A percentile compares a stretch with the other conserved stretches of the same genome.
phyloP scores from a whole-genome alignment of 2,329 filamentous ascomycete genomes.

The Trichophyton simii region DNA sequence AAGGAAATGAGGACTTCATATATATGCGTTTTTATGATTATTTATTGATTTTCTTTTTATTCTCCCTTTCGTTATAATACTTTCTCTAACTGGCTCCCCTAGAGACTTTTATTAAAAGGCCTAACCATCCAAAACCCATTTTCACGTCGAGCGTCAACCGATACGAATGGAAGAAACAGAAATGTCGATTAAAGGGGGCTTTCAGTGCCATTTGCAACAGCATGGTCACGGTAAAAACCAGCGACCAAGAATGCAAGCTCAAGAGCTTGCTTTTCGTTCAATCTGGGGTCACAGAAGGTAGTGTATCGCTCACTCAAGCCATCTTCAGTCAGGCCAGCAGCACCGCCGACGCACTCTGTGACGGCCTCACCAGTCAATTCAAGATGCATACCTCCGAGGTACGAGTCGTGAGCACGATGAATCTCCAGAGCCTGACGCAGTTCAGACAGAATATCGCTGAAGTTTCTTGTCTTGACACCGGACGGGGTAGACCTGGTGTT shows the following conservation, averaged over 20 bases:
- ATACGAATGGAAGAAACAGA: background rate
- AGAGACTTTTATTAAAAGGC: background rate
- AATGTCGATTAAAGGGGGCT: background rate
- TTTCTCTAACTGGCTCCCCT: background rate
- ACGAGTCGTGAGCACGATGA: slow-evolving; percentile 70
- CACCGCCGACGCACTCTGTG: slow-evolving; percentile 88
- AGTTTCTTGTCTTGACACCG: slow-evolving; percentile 85
- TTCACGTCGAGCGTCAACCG: background rate
- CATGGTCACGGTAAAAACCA: slow-evolving; percentile 54
- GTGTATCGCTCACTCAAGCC: slow-evolving; percentile 86
- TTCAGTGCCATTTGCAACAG: slow-evolving; percentile 17
- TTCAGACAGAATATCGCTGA: slow-evolving; percentile 80
- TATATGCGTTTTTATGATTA: background rate
- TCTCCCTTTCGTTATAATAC: background rate
- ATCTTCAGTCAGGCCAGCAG: slow-evolving; percentile 73
- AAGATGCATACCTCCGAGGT: slow-evolving; percentile 85
- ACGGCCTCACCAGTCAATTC: slow-evolving; percentile 93
- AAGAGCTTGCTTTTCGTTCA: slow-evolving; percentile 96
- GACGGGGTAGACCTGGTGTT: slow-evolving; percentile 54
- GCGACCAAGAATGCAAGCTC: slow-evolving; percentile 91
- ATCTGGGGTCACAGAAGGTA: slow-evolving; percentile 83
- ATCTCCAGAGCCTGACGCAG: slow-evolving; percentile 71
- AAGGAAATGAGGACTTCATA: background rate
- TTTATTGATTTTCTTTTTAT: background rate
- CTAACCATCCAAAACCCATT: background rate